Evolutionary conservation across 768 basidiomycete genomes (phyloP).

Genomic region (Pleurotus cornucopiae): DNA sequence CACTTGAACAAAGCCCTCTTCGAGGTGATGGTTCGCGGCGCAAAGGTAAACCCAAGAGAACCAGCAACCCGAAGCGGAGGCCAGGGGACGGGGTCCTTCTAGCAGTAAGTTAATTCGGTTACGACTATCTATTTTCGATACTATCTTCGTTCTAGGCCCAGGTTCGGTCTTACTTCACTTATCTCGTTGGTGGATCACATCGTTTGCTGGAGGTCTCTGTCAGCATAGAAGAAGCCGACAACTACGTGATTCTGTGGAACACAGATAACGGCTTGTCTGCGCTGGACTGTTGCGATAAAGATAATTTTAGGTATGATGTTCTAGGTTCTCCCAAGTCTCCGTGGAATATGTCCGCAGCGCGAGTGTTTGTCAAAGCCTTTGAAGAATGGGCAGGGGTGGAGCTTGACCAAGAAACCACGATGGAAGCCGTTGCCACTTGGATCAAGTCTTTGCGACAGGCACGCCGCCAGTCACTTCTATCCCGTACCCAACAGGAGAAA

Average conservation of each 20-base stretch:
- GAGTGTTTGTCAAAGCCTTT: not conserved
- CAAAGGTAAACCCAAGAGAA: not conserved
- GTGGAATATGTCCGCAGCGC: constrained; percentile 6
- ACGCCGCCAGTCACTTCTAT: not conserved
- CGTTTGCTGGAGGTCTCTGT: not conserved
- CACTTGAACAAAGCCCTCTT: too few species aligned
- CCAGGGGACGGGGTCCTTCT: not conserved
- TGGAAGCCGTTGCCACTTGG: too few species aligned
- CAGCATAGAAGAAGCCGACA: not conserved
- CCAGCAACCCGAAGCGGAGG: not conserved
- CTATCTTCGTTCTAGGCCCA: not conserved
- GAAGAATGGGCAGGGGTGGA: not conserved
- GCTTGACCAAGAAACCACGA: not conserved
- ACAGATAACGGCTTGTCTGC: not conserved
- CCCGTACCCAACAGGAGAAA: too few species aligned
- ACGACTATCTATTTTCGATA: not conserved
- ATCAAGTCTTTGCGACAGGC: not conserved
- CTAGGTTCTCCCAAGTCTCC: constrained; percentile 3
- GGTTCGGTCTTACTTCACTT: not conserved
- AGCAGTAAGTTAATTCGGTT: not conserved
- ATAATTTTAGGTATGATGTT: constrained; percentile 4
- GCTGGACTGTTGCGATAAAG: not conserved
- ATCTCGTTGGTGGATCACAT: not conserved
- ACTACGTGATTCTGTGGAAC: constrained; percentile 1
- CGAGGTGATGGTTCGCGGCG: too few species aligned